Percentiles rank a stretch among this genome's conserved stretches.
phyloP scores from a whole-genome alignment of 306 rosid genomes.

The Cucumis hystrix region DNA sequence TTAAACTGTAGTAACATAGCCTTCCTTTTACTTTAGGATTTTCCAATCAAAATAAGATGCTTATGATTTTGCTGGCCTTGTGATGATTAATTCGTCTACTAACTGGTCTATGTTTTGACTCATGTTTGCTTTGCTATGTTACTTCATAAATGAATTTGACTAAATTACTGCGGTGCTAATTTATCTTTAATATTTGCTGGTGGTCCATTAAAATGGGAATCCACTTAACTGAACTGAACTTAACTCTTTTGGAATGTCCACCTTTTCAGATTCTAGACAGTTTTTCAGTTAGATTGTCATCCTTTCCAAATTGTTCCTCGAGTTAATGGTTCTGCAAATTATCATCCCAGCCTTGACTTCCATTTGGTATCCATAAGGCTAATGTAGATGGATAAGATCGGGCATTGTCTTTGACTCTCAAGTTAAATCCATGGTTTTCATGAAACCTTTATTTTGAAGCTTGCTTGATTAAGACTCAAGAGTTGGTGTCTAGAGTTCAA shows the following conservation, averaged over 20 bases:
- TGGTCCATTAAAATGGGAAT: neutral
- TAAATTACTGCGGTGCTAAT: neutral
- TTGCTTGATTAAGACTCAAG: neutral
- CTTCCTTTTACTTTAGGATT: neutral
- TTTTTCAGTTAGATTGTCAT: neutral
- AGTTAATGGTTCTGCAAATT: neutral
- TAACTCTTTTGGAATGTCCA: neutral
- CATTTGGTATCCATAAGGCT: neutral
- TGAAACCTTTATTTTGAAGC: neutral
- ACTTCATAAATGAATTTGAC: neutral
- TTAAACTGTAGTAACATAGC: neutral
- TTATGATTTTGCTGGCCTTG: neutral
- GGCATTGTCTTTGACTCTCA: neutral
- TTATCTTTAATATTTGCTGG: neutral
- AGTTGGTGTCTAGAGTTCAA: neutral
- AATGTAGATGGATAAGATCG: neutral
- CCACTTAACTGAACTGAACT: neutral
- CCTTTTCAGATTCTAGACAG: neutral
- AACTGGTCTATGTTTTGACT: neutral
- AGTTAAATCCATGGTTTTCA: neutral
- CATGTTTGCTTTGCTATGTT: neutral
- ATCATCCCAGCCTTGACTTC: neutral
- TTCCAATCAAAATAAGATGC: neutral
- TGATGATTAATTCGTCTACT: neutral
- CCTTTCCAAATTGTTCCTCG: neutral